Evolutionary conservation across 495 filamentous ascomycete genomes (phyloP).

Genomic region (Penicillium pulvis): DNA sequence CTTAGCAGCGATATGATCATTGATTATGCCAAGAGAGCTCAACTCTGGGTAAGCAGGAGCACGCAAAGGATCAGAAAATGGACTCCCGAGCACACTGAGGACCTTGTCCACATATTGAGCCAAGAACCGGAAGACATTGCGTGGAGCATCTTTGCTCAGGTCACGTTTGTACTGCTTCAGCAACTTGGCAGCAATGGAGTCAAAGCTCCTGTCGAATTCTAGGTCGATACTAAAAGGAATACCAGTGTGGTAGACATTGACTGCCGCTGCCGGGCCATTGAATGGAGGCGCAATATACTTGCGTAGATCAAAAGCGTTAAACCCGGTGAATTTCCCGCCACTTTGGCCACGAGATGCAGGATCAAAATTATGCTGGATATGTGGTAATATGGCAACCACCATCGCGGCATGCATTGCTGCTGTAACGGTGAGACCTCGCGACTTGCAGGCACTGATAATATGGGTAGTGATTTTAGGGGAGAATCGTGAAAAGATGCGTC

Average conservation of each 20-base stretch:
- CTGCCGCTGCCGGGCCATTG: constrained; percentile 4
- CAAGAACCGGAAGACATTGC: neutral
- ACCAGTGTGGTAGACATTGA: constrained; percentile 21
- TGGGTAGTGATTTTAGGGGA: too few relatives aligned
- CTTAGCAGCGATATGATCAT: constrained; percentile 13
- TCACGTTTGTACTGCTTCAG: neutral
- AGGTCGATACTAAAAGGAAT: constrained; percentile 22
- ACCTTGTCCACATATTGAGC: neutral
- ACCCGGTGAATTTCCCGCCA: constrained; percentile 12
- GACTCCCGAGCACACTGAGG: neutral
- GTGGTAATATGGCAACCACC: neutral
- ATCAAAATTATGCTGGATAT: neutral
- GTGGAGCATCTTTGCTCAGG: neutral
- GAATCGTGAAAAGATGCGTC: too few relatives aligned
- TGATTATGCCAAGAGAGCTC: constrained; percentile 26
- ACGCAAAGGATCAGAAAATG: constrained; percentile 8
- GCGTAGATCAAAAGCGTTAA: constrained; percentile 25
- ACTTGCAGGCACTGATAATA: too few relatives aligned
- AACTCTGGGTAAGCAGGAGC: constrained; percentile 23
- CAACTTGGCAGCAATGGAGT: constrained; percentile 13
- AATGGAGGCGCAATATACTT: constrained; percentile 9
- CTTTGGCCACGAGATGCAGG: constrained; percentile 5
- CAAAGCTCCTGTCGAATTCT: constrained; percentile 8
- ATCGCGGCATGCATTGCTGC: too few relatives aligned
- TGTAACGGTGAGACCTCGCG: too few relatives aligned